A percentile compares a stretch with the other conserved stretches of the same genome.
Conservation (phyloP, 768 basidiomycete genomes). For the Galerina marginata region DNA sequence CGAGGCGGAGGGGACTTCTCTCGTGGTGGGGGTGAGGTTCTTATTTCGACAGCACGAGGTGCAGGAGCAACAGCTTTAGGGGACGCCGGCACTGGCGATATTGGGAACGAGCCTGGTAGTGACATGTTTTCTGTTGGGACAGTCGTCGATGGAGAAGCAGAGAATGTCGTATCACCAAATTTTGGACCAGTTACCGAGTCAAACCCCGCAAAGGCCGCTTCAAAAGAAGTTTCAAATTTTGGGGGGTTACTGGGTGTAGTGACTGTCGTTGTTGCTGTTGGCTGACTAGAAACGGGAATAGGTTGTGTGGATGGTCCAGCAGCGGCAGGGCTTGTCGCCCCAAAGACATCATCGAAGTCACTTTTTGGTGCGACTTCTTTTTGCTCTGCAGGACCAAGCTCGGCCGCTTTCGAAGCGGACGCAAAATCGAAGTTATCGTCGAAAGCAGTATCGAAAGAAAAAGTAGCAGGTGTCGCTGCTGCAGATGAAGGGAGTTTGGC, state of each 20-base stretch:
- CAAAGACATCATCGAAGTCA: constrained; percentile 25
- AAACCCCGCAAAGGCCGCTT: constrained; percentile 62
- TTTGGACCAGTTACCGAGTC: constrained; percentile 35
- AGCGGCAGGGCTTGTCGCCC: constrained; percentile 12
- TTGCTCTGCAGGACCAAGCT: constrained; percentile 8
- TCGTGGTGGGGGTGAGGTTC: constrained; percentile 43
- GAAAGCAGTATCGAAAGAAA: constrained; percentile 68
- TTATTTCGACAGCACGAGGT: constrained; percentile 35
- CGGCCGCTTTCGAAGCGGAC: constrained; percentile 35
- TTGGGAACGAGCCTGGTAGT: constrained; percentile 34
- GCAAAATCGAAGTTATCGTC: constrained; percentile 68
- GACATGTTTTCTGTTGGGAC: constrained; percentile 25
- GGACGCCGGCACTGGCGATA: constrained; percentile 41
- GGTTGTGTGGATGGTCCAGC: constrained; percentile 1
- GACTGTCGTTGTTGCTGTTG: constrained; percentile 7
- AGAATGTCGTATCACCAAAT: constrained; percentile 8
- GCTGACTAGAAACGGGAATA: constrained; percentile 4
- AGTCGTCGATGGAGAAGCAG: constrained; percentile 36
- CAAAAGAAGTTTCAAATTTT: constrained; percentile 37
- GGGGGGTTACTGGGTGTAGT: constrained; percentile 4
- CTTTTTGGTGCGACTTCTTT: not conserved
- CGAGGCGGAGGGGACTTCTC: constrained; percentile 51
- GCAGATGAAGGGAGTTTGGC: constrained; percentile 52
- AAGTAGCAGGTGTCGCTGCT: constrained; percentile 42
- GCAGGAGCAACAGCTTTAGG: constrained; percentile 43